These are phyloP conservation scores for Flaveria brownii DNA, from an alignment of 129 eudicot genomes.

Conservation along the genomic window DNA sequence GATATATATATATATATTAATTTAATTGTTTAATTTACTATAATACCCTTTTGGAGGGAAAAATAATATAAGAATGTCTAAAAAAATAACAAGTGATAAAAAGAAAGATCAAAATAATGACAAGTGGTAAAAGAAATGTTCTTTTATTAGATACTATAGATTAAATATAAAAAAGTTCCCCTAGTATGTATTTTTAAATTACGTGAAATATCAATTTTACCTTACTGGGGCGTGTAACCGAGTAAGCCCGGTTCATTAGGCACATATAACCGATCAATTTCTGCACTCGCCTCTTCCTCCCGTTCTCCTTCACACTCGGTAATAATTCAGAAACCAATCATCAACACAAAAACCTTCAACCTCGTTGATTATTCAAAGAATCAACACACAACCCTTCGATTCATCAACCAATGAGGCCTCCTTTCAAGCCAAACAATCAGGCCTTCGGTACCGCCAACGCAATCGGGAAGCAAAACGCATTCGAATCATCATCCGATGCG, in stretches of 20 bases:
- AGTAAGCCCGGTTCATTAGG: neutral
- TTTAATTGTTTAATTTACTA: too few relatives aligned
- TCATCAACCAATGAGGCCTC: constrained; percentile 31
- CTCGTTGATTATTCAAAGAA: neutral
- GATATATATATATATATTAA: too few relatives aligned
- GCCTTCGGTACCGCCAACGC: constrained; percentile 15
- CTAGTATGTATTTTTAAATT: too few relatives aligned
- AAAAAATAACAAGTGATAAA: too few relatives aligned
- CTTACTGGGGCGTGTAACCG: too few relatives aligned
- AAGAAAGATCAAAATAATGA: too few relatives aligned
- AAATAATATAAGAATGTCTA: too few relatives aligned
- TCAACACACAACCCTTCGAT: neutral
- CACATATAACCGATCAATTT: neutral
- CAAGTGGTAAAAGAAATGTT: too few relatives aligned
- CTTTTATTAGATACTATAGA: too few relatives aligned
- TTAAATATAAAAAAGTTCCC: too few relatives aligned
- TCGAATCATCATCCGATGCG: constrained; percentile 31
- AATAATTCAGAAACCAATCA: neutral
- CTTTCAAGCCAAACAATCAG: constrained; percentile 30
- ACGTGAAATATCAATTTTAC: too few relatives aligned
- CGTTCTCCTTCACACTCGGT: neutral
- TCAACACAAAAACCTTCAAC: constrained; percentile 15
- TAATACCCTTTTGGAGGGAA: too few relatives aligned
- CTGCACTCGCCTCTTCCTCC: neutral
- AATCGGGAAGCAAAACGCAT: constrained; percentile 28